Percentiles rank a stretch among this genome's conserved stretches.
phyloP scores from a whole-genome alignment of 345 rosid genomes.

The Corchorus olitorius region DNA sequence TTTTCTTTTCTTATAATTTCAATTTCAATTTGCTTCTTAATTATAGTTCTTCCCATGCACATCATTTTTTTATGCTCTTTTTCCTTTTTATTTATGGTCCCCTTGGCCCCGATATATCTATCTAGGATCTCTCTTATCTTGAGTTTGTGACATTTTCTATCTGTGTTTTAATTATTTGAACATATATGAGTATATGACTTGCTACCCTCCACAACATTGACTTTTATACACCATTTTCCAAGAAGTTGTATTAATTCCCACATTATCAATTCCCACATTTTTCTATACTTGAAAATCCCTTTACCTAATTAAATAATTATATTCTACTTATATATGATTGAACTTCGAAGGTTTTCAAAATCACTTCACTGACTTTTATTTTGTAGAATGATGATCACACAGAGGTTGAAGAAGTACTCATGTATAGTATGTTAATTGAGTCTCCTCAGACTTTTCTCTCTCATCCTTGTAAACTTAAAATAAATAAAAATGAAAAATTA shows the following conservation, averaged over 20 bases:
- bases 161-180: neutral
- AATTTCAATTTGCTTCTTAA: too few relatives aligned
- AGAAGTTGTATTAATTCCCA: neutral
- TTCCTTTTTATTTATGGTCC: neutral
- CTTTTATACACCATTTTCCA: neutral
- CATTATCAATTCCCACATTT: neutral
- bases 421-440: too few relatives aligned
- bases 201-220: neutral
- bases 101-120: neutral
- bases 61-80: neutral
- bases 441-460: too few relatives aligned
- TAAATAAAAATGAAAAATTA: too few relatives aligned
- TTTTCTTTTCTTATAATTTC: too few relatives aligned
- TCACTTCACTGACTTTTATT: neutral
- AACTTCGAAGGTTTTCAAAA: neutral
- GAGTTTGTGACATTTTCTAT: constrained; percentile 8
- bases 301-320: neutral
- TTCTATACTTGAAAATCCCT: neutral
- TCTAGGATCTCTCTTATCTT: neutral
- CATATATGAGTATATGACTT: neutral
- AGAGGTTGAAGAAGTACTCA: too few relatives aligned
- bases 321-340: neutral
- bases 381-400: too few relatives aligned
- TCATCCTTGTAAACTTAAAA: too few relatives aligned
- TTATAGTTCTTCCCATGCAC: too few relatives aligned